A percentile compares a stretch with the other conserved stretches of the same genome.
Evolutionary conservation across 2,329 filamentous ascomycete genomes (phyloP).

Genomic region (Fusarium xyrophilum): DNA sequence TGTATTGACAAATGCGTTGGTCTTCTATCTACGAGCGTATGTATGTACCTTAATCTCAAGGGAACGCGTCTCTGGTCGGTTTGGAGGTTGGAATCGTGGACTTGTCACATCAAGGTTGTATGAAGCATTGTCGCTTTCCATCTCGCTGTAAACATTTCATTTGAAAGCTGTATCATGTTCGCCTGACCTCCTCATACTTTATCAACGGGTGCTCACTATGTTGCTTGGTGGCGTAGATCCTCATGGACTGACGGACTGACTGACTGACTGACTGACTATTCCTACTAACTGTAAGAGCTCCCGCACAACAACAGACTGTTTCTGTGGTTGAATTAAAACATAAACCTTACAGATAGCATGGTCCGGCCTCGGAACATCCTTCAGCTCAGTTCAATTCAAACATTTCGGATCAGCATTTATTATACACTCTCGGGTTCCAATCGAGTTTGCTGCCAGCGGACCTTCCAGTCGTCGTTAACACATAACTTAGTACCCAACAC

Average conservation of each 20-base stretch:
- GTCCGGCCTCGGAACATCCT: not conserved
- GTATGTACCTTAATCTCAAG: not conserved
- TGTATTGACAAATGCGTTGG: not conserved
- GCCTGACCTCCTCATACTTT: not conserved
- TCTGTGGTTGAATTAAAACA: not conserved
- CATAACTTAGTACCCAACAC: not conserved
- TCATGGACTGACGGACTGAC: not conserved
- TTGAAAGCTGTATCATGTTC: not conserved
- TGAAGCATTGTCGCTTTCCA: no score
- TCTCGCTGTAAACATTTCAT: not conserved
- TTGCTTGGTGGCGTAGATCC: not conserved
- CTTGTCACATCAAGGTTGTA: not conserved
- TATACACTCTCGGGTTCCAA: not conserved
- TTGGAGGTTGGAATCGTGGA: not conserved
- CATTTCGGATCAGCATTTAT: not conserved
- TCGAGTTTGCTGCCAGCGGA: not conserved
- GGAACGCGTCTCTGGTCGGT: not conserved
- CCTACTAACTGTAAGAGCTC: not conserved
- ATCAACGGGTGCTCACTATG: not conserved
- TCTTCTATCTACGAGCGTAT: not conserved
- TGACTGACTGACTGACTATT: not conserved
- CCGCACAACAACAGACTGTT: not conserved
- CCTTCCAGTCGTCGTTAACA: not conserved
- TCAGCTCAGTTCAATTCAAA: not conserved
- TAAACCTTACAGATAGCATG: not conserved